A percentile compares a stretch with the other conserved stretches of the same genome.
Conservation (phyloP, 2,329 filamentous ascomycete genomes). For the Alternaria atra region DNA sequence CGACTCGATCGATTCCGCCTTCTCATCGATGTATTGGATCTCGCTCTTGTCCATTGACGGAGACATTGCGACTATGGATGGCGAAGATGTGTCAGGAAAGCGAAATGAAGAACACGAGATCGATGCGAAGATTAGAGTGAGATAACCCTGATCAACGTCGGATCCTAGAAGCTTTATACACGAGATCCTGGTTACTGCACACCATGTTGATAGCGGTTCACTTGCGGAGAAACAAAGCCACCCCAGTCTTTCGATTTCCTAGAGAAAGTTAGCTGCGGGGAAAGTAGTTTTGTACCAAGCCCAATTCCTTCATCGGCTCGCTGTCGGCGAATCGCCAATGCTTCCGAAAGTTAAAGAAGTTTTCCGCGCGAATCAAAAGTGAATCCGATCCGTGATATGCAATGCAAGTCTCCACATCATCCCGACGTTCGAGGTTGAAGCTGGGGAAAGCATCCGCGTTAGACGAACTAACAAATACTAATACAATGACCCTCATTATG, state of each 20-base stretch:
- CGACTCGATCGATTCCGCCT: conserved; percentile 24
- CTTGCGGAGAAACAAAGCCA: conserved; percentile 5
- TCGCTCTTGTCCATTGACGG: conserved; percentile 30
- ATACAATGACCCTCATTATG: not conserved
- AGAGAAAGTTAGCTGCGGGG: conserved; percentile 11
- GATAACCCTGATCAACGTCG: not conserved
- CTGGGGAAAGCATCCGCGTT: not conserved
- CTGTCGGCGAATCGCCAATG: not conserved
- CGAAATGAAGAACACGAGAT: not conserved
- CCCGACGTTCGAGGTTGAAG: not conserved
- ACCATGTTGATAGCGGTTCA: not conserved
- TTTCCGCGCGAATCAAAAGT: conserved; percentile 1
- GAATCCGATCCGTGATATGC: conserved; percentile 8
- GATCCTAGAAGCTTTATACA: conserved; percentile 7
- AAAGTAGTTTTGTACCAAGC: conserved; percentile 6
- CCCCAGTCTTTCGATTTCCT: conserved; percentile 8
- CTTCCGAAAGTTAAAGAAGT: not conserved
- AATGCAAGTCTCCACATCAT: not conserved
- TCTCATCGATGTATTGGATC: conserved; percentile 35
- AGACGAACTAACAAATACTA: not conserved
- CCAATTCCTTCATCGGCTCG: not conserved
- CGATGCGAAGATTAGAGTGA: not conserved
- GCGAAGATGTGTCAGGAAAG: not conserved
- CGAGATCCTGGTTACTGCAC: not conserved
- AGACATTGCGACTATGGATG: conserved; percentile 18